These are phyloP conservation scores for Ceratocystis huliohia DNA, from an alignment of 2,329 filamentous ascomycete genomes.

Conservation along the genomic window DNA sequence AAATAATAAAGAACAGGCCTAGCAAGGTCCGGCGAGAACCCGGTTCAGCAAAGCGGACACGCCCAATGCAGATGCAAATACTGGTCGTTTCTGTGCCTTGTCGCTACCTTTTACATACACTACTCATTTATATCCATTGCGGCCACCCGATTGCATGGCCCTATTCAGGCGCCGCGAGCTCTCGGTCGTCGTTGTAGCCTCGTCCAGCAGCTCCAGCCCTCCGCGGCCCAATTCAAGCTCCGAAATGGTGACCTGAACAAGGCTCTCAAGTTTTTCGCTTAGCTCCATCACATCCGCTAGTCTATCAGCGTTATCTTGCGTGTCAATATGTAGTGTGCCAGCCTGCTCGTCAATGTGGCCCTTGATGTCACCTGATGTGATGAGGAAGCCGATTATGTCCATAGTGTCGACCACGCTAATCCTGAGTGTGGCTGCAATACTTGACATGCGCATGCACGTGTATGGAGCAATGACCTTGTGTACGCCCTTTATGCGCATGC, in stretches of 20 bases:
- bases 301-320: constrained; percentile 59
- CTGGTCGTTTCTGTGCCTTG: neutral
- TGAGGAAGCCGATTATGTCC: constrained; percentile 90
- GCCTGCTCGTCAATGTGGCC: constrained; percentile 83
- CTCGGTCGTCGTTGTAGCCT: neutral
- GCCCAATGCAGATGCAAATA: neutral
- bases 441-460: constrained; percentile 75
- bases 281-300: constrained; percentile 61
- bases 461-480: constrained; percentile 90
- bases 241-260: constrained; percentile 62
- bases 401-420: constrained; percentile 78
- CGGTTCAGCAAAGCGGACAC: neutral
- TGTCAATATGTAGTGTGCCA: constrained; percentile 71
- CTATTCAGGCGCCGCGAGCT: neutral
- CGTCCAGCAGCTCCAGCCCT: constrained; percentile 1
- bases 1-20: neutral
- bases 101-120: neutral
- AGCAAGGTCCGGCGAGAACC: neutral
- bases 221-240: constrained; percentile 45
- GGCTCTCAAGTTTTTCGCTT: constrained; percentile 51
- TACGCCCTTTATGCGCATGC: constrained; percentile 93
- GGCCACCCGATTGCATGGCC: neutral
- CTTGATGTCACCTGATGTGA: constrained; percentile 74
- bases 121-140: neutral
- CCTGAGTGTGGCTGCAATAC: constrained; percentile 78